A percentile compares a stretch with the other conserved stretches of the same genome.
Evolutionary conservation across 139 green algal genomes (phyloP).

Genomic region (Parachlorella kessleri): DNA sequence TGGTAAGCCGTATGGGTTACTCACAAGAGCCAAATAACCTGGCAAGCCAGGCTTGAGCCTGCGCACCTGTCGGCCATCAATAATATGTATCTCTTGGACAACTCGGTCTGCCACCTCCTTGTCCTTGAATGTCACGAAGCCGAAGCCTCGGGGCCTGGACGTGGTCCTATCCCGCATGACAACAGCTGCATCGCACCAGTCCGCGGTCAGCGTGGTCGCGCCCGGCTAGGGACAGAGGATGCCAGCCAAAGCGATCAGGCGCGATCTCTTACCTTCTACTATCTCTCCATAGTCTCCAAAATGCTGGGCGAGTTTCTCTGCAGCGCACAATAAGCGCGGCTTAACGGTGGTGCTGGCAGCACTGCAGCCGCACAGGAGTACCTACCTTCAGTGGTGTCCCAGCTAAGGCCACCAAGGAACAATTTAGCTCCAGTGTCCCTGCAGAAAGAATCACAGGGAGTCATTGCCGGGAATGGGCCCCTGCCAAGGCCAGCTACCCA

Average conservation of each 20-base stretch:
- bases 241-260: too few relatives aligned
- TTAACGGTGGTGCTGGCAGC: too few relatives aligned
- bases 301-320: slow-evolving; percentile 71
- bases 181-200: slow-evolving; percentile 50
- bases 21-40: background rate
- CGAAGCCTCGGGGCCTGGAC: slow-evolving; percentile 73
- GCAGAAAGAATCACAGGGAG: background rate
- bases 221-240: too few relatives aligned
- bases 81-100: slow-evolving; percentile 57
- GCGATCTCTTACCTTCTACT: slow-evolving; percentile 53
- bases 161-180: slow-evolving; percentile 82
- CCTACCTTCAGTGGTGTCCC: slow-evolving; percentile 73
- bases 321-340: too few relatives aligned
- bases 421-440: slow-evolving; percentile 52
- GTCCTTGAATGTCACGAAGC: slow-evolving; percentile 80
- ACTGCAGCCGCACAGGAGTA: background rate
- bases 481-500: too few relatives aligned
- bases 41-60: background rate
- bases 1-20: background rate
- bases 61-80: slow-evolving; percentile 64
- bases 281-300: slow-evolving; percentile 75
- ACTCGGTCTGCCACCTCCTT: slow-evolving; percentile 58
- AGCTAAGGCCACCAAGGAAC: slow-evolving; percentile 74
- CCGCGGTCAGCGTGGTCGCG: too few relatives aligned
- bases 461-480: too few relatives aligned